Percentiles rank a stretch among this genome's conserved stretches.
phyloP scores from a whole-genome alignment of 345 rosid species.

The Brassica nigra region DNA sequence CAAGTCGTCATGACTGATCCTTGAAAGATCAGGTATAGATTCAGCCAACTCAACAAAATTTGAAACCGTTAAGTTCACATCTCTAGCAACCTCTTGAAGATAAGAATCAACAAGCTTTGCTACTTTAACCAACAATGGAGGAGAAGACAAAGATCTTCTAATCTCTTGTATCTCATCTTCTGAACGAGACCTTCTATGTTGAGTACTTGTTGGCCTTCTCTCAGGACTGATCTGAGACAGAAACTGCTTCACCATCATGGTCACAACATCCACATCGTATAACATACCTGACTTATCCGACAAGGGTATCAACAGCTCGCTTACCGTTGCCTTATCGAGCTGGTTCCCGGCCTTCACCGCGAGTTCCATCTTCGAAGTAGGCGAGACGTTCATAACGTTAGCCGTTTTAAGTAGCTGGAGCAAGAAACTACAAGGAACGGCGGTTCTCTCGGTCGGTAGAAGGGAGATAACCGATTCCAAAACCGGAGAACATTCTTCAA shows the following conservation, averaged over 20 bases:
- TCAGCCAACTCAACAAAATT: slow-evolving; percentile 75
- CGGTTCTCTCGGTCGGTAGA: slow-evolving; percentile 66
- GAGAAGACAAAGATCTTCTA: slow-evolving; percentile 71
- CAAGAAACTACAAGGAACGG: slow-evolving; percentile 76
- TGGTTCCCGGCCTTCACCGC: slow-evolving; percentile 76
- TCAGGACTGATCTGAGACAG: slow-evolving; percentile 74
- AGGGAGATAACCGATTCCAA: slow-evolving; percentile 80
- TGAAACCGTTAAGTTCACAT: slow-evolving; percentile 65
- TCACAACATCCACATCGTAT: slow-evolving; percentile 77
- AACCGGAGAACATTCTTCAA: slow-evolving; percentile 42
- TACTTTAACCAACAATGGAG: slow-evolving; percentile 76
- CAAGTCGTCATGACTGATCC: slow-evolving; percentile 79
- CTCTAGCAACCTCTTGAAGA: slow-evolving; percentile 76
- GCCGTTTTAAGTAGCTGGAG: slow-evolving; percentile 72
- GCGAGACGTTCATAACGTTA: slow-evolving; percentile 59
- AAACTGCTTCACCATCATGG: slow-evolving; percentile 75
- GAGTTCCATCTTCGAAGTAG: slow-evolving; percentile 67
- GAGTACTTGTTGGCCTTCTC: slow-evolving; percentile 63
- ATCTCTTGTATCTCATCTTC: slow-evolving; percentile 85
- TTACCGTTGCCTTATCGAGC: slow-evolving; percentile 77
- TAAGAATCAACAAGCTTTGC: slow-evolving; percentile 86
- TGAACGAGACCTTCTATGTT: slow-evolving; percentile 84
- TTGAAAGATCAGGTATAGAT: slow-evolving; percentile 67
- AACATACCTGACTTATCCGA: slow-evolving; percentile 47
- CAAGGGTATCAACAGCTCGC: slow-evolving; percentile 76